Conservation (phyloP, 139 green algal genomes). For the Tetradesmus lagerheimii region DNA sequence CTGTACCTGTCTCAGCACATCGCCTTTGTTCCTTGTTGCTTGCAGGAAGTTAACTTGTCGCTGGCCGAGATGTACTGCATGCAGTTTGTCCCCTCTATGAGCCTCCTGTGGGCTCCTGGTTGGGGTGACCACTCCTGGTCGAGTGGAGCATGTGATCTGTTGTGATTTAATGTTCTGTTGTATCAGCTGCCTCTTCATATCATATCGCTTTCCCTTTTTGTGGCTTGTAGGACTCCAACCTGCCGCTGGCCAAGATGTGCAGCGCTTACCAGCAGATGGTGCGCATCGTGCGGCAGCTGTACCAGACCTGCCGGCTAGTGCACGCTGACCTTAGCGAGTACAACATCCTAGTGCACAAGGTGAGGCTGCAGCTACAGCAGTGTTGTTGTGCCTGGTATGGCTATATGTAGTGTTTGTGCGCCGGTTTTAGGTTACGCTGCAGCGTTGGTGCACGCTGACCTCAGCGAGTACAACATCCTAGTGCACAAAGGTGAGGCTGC, state of each 20-base stretch:
- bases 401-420: too few species aligned
- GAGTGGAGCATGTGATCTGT: too few species aligned
- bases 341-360: conserved; percentile 93
- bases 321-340: conserved; percentile 98
- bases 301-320: conserved; percentile 93
- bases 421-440: too few species aligned
- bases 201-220: too few species aligned
- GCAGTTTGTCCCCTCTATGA: too few species aligned
- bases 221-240: conserved; percentile 29
- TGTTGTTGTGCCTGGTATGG: too few species aligned
- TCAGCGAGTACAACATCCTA: conserved; percentile 98
- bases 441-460: conserved; percentile 98
- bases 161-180: neutral
- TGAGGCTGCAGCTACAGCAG: conserved; percentile 33
- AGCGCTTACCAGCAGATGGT: conserved; percentile 83
- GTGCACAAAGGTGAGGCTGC: conserved; percentile 69
- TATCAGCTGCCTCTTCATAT: neutral
- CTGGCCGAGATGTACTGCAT: too few species aligned
- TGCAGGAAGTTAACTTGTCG: too few species aligned
- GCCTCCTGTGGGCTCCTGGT: too few species aligned
- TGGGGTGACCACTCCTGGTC: too few species aligned
- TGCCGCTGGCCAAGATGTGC: conserved; percentile 73
- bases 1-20: too few species aligned
- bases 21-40: too few species aligned
- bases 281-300: conserved; percentile 80